Evolutionary conservation across 805 yeast species (phyloP).

Genomic region (Metschnikowia sp.): DNA sequence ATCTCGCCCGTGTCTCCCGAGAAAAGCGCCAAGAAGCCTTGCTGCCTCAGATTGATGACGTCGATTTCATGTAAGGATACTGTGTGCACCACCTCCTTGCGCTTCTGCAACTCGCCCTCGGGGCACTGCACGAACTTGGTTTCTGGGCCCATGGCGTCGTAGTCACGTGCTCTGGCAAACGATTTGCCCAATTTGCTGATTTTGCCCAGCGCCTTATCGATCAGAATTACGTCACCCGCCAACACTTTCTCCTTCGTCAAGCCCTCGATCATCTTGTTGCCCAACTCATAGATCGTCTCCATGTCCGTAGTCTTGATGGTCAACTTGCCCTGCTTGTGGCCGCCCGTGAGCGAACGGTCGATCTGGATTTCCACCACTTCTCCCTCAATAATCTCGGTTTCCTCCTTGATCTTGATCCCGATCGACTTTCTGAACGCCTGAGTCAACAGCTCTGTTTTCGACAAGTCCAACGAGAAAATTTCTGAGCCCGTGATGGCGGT

Average conservation of each 20-base stretch:
- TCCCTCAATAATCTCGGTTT: slow-evolving; percentile 96
- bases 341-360: slow-evolving; percentile 92
- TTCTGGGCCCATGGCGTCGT: slow-evolving; percentile 98
- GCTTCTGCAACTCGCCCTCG: slow-evolving; percentile 95
- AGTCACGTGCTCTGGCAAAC: slow-evolving; percentile 92
- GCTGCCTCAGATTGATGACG: slow-evolving; percentile 95
- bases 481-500: slow-evolving; percentile 95
- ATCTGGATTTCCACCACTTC: slow-evolving; percentile 97
- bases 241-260: slow-evolving; percentile 90
- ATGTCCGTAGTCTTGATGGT: slow-evolving; percentile 97
- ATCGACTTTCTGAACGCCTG: slow-evolving; percentile 96
- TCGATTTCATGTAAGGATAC: slow-evolving; percentile 98
- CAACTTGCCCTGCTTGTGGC: slow-evolving; percentile 96
- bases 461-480: slow-evolving; percentile 83
- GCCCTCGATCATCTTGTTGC: slow-evolving; percentile 91
- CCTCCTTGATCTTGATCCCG: slow-evolving; percentile 93
- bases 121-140: slow-evolving; percentile 98
- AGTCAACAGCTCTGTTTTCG: slow-evolving; percentile 93
- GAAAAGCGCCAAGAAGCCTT: slow-evolving; percentile 93
- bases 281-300: slow-evolving; percentile 97
- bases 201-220: slow-evolving; percentile 93
- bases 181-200: slow-evolving; percentile 94
- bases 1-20: slow-evolving; percentile 98
- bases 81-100: slow-evolving; percentile 94
- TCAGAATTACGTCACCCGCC: slow-evolving; percentile 95